Evolutionary conservation across 1,284 basidiomycete genomes (phyloP).

Genomic region (Naganishia albida): DNA sequence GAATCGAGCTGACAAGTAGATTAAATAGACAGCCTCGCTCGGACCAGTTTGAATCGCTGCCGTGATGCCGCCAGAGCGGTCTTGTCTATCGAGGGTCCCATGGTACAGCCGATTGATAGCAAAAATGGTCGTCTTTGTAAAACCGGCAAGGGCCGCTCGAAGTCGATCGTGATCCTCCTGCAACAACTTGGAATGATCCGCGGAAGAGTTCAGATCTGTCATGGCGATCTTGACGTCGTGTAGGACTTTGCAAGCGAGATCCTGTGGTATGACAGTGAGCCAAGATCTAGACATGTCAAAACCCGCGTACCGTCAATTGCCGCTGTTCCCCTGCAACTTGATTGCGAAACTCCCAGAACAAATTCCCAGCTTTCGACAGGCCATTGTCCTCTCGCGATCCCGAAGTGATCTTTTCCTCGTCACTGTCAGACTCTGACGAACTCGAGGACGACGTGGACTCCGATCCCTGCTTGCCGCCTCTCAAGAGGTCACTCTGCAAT

Average conservation of each 20-base stretch:
- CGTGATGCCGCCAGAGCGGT: background rate
- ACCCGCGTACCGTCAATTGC: slow-evolving; percentile 66
- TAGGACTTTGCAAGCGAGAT: slow-evolving; percentile 46
- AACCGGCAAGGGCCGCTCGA: slow-evolving; percentile 67
- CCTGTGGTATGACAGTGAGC: slow-evolving; percentile 33
- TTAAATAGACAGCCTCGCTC: slow-evolving; percentile 69
- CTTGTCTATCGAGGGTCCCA: slow-evolving; percentile 54
- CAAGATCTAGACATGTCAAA: background rate
- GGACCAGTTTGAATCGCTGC: slow-evolving; percentile 36
- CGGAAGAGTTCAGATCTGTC: slow-evolving; percentile 29
- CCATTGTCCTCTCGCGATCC: slow-evolving; percentile 52
- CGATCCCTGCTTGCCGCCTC: slow-evolving; percentile 57
- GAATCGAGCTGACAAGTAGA: slow-evolving; percentile 73
- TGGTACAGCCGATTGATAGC: slow-evolving; percentile 74
- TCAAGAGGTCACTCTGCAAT: slow-evolving; percentile 76
- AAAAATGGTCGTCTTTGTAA: slow-evolving; percentile 67
- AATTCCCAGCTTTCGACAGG: slow-evolving; percentile 66
- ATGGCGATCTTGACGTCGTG: slow-evolving; percentile 46
- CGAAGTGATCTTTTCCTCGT: slow-evolving; percentile 24
- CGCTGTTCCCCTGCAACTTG: slow-evolving; percentile 77
- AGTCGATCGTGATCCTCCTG: slow-evolving; percentile 65
- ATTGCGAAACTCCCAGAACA: slow-evolving; percentile 81
- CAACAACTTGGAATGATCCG: slow-evolving; percentile 57
- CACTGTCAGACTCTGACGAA: slow-evolving; percentile 11
- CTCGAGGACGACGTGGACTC: background rate